phyloP scores from a whole-genome alignment of 257 asterid species.

The Agastache rugosa region DNA sequence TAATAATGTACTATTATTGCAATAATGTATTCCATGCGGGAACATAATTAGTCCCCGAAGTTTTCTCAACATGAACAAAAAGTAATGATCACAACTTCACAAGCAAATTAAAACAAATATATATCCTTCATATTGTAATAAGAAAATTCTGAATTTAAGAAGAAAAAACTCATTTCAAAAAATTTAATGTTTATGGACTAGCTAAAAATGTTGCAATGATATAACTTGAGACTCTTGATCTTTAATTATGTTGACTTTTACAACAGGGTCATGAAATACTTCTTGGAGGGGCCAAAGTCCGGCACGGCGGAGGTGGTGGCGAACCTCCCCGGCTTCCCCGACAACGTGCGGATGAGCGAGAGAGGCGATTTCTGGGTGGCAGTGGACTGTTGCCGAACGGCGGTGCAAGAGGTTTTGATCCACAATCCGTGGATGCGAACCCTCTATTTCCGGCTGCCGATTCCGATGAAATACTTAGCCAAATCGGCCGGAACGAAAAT shows the following conservation, averaged over 20 bases:
- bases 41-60: no score
- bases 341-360: constrained; percentile 71
- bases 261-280: constrained; percentile 68
- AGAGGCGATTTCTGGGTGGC: constrained; percentile 91
- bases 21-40: no score
- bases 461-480: constrained; percentile 72
- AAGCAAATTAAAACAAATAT: no score
- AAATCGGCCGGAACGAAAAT: constrained; percentile 70
- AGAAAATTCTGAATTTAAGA: no score
- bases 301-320: constrained; percentile 60
- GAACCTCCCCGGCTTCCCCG: constrained; percentile 88
- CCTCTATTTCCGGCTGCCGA: constrained; percentile 73
- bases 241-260: not conserved
- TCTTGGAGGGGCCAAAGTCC: constrained; percentile 63
- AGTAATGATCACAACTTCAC: no score
- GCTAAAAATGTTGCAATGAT: no score
- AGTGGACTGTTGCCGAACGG: constrained; percentile 85
- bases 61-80: no score
- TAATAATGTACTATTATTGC: no score
- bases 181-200: no score
- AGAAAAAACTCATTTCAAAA: no score
- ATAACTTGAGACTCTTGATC: no score
- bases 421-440: constrained; percentile 75
- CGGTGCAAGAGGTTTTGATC: constrained; percentile 61
- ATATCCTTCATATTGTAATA: no score